Percentiles rank a stretch among this genome's conserved stretches.
phyloP scores from a whole-genome alignment of 176 grass and related monocot species.

The Hordeum marinum region DNA sequence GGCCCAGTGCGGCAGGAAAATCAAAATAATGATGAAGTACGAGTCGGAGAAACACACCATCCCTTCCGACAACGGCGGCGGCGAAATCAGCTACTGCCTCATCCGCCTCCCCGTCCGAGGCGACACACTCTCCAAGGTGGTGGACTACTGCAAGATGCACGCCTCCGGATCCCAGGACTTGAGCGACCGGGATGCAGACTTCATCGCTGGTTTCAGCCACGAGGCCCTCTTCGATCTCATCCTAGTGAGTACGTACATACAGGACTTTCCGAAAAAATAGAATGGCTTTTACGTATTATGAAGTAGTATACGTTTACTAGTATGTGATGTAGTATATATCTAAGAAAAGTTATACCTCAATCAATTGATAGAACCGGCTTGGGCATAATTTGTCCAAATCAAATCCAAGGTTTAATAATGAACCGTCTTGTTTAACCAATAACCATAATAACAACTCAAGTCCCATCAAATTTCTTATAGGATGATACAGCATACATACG shows the following conservation, averaged over 20 bases:
- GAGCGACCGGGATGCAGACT: neutral
- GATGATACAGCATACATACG: too few relatives aligned
- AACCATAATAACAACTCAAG: too few relatives aligned
- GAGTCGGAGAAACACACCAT: neutral
- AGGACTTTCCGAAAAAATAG: too few relatives aligned
- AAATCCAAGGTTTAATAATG: too few relatives aligned
- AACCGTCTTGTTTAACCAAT: too few relatives aligned
- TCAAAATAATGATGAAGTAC: neutral
- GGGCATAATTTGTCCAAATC: too few relatives aligned
- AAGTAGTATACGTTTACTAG: too few relatives aligned
- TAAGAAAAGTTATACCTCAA: too few relatives aligned
- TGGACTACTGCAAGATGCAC: neutral
- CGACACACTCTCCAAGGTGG: neutral
- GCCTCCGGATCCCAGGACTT: neutral
- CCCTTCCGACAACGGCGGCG: neutral
- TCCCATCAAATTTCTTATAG: too few relatives aligned
- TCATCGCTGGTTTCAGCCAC: neutral
- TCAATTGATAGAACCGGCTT: too few relatives aligned
- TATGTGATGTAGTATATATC: too few relatives aligned
- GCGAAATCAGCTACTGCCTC: neutral
- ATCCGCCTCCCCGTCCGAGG: neutral
- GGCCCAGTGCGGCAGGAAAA: neutral
- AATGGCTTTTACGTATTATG: too few relatives aligned
- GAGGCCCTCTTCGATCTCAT: neutral
- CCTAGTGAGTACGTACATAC: neutral